A percentile compares a stretch with the other conserved stretches of the same genome.
Conservation (phyloP, 2,329 filamentous ascomycete species). For the Pseudohalonectria lignicola region DNA sequence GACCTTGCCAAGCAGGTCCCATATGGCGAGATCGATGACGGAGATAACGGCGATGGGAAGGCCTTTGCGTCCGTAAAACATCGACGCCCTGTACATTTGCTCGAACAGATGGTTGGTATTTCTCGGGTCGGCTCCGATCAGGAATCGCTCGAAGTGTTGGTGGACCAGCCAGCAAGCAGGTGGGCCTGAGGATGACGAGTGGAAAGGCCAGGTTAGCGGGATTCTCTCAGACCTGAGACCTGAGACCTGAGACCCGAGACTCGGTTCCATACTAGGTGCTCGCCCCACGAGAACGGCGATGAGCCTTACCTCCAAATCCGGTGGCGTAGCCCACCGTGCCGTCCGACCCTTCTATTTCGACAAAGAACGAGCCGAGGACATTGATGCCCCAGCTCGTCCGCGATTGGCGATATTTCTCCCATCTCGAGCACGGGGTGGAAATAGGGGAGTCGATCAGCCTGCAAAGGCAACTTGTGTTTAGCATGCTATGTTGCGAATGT, state of each 20-base stretch:
- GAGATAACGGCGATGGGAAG: slow-evolving; percentile 85
- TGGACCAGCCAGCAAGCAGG: slow-evolving; percentile 90
- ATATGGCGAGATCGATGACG: slow-evolving; percentile 84
- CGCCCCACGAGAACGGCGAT: no score
- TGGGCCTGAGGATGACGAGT: slow-evolving; percentile 48
- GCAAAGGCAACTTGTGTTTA: slow-evolving; percentile 14
- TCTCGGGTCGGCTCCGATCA: slow-evolving; percentile 78
- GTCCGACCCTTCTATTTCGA: slow-evolving; percentile 81
- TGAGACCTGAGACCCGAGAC: no score
- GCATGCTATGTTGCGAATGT: neutral
- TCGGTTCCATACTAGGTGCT: no score
- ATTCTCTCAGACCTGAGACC: no score
- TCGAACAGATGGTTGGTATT: slow-evolving; percentile 90
- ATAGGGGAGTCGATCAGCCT: slow-evolving; percentile 91
- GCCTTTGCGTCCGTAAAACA: slow-evolving; percentile 95
- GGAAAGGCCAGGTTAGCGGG: neutral
- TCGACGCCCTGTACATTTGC: slow-evolving; percentile 90
- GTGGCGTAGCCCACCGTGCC: slow-evolving; percentile 92
- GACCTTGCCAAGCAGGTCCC: slow-evolving; percentile 87
- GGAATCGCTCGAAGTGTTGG: slow-evolving; percentile 86
- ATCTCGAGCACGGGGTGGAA: slow-evolving; percentile 82
- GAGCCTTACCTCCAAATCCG: slow-evolving; percentile 73
- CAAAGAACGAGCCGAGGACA: slow-evolving; percentile 80
- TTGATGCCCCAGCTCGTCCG: slow-evolving; percentile 94
- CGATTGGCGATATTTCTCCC: slow-evolving; percentile 78